phyloP scores from a whole-genome alignment of 2,329 filamentous ascomycete genomes.

The Cryphonectria radicalis region DNA sequence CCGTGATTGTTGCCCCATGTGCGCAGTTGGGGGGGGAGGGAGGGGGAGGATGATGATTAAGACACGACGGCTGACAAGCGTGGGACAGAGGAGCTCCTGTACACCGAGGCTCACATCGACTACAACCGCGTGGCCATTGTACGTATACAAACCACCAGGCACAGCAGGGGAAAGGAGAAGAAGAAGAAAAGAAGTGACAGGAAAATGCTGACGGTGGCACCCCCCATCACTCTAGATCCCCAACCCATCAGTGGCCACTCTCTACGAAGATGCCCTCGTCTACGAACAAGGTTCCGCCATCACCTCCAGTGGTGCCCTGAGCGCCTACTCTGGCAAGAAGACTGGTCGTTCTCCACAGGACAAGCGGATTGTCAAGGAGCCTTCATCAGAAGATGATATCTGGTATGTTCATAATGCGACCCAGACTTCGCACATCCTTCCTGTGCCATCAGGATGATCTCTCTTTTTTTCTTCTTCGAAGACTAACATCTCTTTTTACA shows the following conservation, averaged over 20 bases:
- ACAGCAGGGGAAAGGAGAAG: too few relatives aligned
- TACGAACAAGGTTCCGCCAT: constrained; percentile 98
- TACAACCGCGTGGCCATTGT: constrained; percentile 98
- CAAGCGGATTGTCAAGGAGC: constrained; percentile 96
- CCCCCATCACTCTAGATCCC: constrained; percentile 59
- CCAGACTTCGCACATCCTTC: too few relatives aligned
- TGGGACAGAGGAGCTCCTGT: constrained; percentile 79
- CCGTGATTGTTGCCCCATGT: constrained; percentile 18
- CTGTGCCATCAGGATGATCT: background rate
- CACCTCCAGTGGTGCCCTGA: constrained; percentile 91
- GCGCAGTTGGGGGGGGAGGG: background rate
- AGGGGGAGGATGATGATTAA: too few relatives aligned
- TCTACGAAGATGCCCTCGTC: constrained; percentile 96
- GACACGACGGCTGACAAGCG: constrained; percentile 13
- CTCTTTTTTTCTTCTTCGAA: background rate
- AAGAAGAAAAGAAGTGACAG: background rate
- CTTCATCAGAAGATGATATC: constrained; percentile 84
- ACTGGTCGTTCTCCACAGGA: constrained; percentile 95
- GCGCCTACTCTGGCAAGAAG: constrained; percentile 97
- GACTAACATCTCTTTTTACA: constrained; percentile 38
- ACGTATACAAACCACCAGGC: constrained; percentile 46
- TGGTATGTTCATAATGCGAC: constrained; percentile 55
- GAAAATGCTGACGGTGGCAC: constrained; percentile 32
- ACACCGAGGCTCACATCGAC: constrained; percentile 98
- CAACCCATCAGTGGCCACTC: constrained; percentile 91